Percentiles rank a stretch among this genome's conserved stretches.
Conservation (phyloP, 345 rosid species). For the Mangifera indica region DNA sequence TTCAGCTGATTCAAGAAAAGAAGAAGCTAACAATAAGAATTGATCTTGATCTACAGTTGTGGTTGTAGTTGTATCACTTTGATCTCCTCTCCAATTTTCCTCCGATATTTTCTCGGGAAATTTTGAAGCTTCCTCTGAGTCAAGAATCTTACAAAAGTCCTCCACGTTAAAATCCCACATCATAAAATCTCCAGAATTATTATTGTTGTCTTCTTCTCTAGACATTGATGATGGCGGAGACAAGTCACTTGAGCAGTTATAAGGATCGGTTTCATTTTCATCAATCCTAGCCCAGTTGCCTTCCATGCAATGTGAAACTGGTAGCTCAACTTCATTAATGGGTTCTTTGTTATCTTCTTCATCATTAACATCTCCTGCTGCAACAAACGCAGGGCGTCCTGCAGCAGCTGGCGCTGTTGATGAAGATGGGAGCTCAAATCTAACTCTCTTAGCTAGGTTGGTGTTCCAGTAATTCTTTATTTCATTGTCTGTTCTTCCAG, state of each 20-base stretch:
- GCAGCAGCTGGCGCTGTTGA: neutral
- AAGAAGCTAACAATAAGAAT: constrained; percentile 19
- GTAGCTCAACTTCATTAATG: neutral
- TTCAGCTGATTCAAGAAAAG: constrained; percentile 23
- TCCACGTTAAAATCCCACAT: constrained; percentile 30
- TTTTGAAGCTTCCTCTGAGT: neutral
- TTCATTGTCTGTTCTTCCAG: constrained; percentile 46
- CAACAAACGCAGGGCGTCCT: neutral
- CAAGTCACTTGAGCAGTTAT: constrained; percentile 7
- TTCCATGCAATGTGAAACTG: neutral
- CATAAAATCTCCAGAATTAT: constrained; percentile 3
- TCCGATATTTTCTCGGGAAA: neutral
- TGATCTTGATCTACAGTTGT: neutral
- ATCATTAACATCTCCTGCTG: neutral
- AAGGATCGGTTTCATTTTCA: too few species aligned
- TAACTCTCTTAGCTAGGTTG: constrained; percentile 25
- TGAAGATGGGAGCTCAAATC: neutral
- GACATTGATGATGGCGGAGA: constrained; percentile 4
- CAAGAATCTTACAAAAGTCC: constrained; percentile 33
- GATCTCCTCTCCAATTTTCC: neutral
- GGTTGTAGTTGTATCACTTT: too few species aligned
- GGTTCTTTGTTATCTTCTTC: neutral
- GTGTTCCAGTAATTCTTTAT: constrained; percentile 49
- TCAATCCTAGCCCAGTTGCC: neutral
- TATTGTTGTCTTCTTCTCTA: neutral